Conservation (phyloP, 768 basidiomycete genomes). For the Leccinum boreale region DNA sequence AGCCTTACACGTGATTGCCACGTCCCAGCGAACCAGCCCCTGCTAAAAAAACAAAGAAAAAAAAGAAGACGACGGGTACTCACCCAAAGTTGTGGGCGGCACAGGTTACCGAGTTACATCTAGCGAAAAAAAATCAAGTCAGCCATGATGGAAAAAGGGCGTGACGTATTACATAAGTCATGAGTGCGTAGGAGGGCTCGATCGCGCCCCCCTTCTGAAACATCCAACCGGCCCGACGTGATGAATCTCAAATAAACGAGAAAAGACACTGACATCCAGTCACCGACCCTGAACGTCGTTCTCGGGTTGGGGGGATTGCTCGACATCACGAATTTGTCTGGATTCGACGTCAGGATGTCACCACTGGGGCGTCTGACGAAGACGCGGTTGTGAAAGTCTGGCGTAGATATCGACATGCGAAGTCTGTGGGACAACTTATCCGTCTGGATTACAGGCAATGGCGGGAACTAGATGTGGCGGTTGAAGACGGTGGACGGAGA, state of each 20-base stretch:
- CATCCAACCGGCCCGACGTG: constrained; percentile 4
- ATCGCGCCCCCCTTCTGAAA: constrained; percentile 17
- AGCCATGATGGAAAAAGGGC: constrained; percentile 5
- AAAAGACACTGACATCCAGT: constrained; percentile 66
- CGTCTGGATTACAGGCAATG: constrained; percentile 22
- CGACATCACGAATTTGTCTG: constrained; percentile 54
- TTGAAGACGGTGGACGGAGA: background rate
- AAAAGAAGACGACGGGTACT: constrained; percentile 32
- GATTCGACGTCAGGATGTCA: background rate
- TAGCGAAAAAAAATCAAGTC: constrained; percentile 24
- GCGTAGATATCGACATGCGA: constrained; percentile 35
- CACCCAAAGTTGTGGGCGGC: constrained; percentile 86
- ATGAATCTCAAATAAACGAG: constrained; percentile 19
- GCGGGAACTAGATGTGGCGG: constrained; percentile 12
- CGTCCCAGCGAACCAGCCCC: background rate
- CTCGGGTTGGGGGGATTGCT: constrained; percentile 70
- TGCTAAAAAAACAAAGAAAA: background rate
- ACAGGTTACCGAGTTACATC: constrained; percentile 67
- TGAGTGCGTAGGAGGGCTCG: constrained; percentile 2
- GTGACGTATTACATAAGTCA: background rate
- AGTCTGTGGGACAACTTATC: constrained; percentile 22
- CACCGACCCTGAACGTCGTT: constrained; percentile 63
- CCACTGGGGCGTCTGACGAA: constrained; percentile 3
- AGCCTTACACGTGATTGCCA: constrained; percentile 3
- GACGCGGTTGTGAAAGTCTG: constrained; percentile 28